Percentiles rank a stretch among this genome's conserved stretches.
Conservation (phyloP, 768 basidiomycete species). For the Hygrocybe punicea region DNA sequence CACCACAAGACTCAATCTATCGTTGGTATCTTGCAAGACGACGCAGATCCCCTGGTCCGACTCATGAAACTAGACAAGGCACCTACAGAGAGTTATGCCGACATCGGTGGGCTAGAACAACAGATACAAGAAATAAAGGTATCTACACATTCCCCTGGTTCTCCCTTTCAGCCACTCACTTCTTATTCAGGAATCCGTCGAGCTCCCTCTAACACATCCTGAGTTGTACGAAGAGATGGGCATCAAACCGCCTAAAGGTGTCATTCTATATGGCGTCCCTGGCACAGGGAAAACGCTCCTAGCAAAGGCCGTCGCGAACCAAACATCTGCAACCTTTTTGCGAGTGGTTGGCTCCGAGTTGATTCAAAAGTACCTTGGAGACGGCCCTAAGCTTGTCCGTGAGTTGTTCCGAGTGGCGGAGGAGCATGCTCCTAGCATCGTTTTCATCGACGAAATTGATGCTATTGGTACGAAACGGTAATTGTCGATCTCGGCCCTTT, state of each 20-base stretch:
- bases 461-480: slow-evolving; percentile 97
- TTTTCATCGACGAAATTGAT: slow-evolving; percentile 99
- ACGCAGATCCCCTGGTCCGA: slow-evolving; percentile 92
- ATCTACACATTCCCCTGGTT: slow-evolving; percentile 12
- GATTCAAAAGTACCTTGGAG: slow-evolving; percentile 99
- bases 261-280: slow-evolving; percentile 97
- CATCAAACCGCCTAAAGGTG: slow-evolving; percentile 98
- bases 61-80: slow-evolving; percentile 99
- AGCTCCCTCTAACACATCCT: slow-evolving; percentile 94
- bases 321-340: slow-evolving; percentile 96
- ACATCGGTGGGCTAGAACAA: slow-evolving; percentile 92
- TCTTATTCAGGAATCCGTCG: slow-evolving; percentile 81
- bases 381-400: slow-evolving; percentile 96
- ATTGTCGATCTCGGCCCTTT: slow-evolving; percentile 21
- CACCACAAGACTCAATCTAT: slow-evolving; percentile 96
- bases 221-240: slow-evolving; percentile 99
- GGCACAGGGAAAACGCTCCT: slow-evolving; percentile 98
- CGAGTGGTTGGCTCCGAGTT: slow-evolving; percentile 97
- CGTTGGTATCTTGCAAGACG: slow-evolving; percentile 93
- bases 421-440: slow-evolving; percentile 96
- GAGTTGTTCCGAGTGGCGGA: slow-evolving; percentile 97
- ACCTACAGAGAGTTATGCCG: slow-evolving; percentile 97
- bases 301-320: slow-evolving; percentile 96
- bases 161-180: slow-evolving; percentile 2
- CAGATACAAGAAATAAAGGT: slow-evolving; percentile 99